Evolutionary conservation across 2,329 filamentous ascomycete species (phyloP), one percentile per base, ranked within the genome.

Genomic region (Apiospora arundinis): DNA sequence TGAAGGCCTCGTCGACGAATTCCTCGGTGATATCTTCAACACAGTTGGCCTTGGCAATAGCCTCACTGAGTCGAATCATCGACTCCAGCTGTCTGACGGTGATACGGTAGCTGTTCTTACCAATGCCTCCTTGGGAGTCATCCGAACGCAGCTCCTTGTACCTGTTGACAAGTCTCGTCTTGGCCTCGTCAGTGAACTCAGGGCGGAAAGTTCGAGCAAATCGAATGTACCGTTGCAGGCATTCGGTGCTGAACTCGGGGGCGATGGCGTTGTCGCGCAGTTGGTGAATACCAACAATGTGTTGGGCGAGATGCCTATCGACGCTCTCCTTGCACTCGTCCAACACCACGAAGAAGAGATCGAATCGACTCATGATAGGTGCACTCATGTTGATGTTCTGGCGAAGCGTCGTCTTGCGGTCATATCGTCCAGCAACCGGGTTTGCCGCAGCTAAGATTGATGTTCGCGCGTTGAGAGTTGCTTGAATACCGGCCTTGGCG

Each of bases 351-450:
- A 99, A 99, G 88, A 99, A 99, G 12, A 99, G 87, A 85, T 99
- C 96, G 83, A 99, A 99, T 86, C 96, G 93, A 69, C 94, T 97
- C 96, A 99, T 99, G 85, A 99, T 99, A 72, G 96, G 96, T 1
- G 96, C 96, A 37, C 92, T 95, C 93, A 99, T 98, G 85, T 98
- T 98, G 83, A 99, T 95, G 82, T 99, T 99, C 74, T 94, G 91
- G 69, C 96, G 90, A 8, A 99, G 89, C 0, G 96, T 97, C 0
- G 93, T 92, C 85, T 98, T 99, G 78, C 95, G 93, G 84, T 99
- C 97, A 84, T 99, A 97, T n/a, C 96, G 91, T 16, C 96, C 96
- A 40, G 94, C 94, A 5, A 99, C 94, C 0, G 96, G 96, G 82
- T 99, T 99, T 42, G 96, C 96, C 8, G 96, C 96, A 0, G 96